A percentile compares a stretch with the other conserved stretches of the same genome.
Conservation (phyloP, 495 filamentous ascomycete species). For the Tuber magnatum region DNA sequence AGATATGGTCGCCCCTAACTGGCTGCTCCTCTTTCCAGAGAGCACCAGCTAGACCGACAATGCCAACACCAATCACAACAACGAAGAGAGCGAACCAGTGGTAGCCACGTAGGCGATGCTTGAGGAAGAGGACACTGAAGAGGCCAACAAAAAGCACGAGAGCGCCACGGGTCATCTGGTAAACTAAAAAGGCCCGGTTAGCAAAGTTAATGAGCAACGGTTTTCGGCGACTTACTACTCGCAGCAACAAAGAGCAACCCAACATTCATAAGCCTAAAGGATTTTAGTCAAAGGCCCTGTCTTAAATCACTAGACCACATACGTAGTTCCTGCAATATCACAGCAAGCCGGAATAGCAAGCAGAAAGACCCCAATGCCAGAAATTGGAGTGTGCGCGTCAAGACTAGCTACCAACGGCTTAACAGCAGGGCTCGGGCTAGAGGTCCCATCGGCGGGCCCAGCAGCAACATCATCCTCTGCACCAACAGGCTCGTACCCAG, state of each 20-base stretch:
- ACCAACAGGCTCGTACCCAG: slow-evolving; percentile 38
- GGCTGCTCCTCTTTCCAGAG: slow-evolving; percentile 60
- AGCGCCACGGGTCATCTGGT: slow-evolving; percentile 96
- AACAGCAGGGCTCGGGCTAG: slow-evolving; percentile 10
- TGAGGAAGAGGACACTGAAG: slow-evolving; percentile 87
- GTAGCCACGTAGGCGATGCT: slow-evolving; percentile 65
- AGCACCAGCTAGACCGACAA: slow-evolving; percentile 83
- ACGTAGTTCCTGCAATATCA: slow-evolving; percentile 85
- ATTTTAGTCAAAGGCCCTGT: not conserved
- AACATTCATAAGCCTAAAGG: slow-evolving; percentile 69
- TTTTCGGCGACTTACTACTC: slow-evolving; percentile 20
- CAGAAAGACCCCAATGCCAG: slow-evolving; percentile 64
- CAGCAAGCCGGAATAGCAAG: slow-evolving; percentile 83
- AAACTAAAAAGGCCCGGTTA: slow-evolving; percentile 57
- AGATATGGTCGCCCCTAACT: slow-evolving; percentile 13
- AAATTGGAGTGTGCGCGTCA: slow-evolving; percentile 48
- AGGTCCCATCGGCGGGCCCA: slow-evolving; percentile 9
- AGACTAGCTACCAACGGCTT: slow-evolving; percentile 22
- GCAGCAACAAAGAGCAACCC: slow-evolving; percentile 89
- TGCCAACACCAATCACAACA: slow-evolving; percentile 77
- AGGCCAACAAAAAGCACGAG: slow-evolving; percentile 90
- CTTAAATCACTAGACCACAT: not conserved
- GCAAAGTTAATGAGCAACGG: not conserved
- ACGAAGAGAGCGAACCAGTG: slow-evolving; percentile 84
- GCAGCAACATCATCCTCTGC: slow-evolving; percentile 12